Conservation (phyloP, 2,329 filamentous ascomycete genomes). For the Venturiaceae sp. region DNA sequence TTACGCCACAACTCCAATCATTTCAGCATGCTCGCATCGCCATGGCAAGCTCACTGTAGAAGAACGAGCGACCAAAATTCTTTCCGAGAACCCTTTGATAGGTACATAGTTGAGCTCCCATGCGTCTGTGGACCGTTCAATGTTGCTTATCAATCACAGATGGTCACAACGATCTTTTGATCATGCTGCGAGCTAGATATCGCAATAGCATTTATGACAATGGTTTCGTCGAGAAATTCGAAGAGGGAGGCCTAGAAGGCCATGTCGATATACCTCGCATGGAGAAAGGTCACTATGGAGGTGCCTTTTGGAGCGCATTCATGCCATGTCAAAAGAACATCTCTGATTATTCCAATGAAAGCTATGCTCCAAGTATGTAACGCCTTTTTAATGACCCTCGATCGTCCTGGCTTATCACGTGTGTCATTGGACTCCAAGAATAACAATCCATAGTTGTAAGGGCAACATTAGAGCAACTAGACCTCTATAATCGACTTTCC, state of each 20-base stretch:
- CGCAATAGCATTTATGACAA: constrained; percentile 69
- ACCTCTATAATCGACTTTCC: constrained; percentile 57
- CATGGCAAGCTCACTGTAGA: constrained; percentile 13
- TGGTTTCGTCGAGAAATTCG: constrained; percentile 66
- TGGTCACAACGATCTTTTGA: constrained; percentile 81
- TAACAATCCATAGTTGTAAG: background rate
- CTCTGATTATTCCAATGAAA: constrained; percentile 62
- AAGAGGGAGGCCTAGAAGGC: constrained; percentile 53
- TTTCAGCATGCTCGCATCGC: background rate
- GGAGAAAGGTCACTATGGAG: constrained; percentile 60
- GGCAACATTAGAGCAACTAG: constrained; percentile 64
- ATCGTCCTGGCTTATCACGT: background rate
- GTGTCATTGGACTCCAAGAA: too few species aligned
- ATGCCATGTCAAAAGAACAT: constrained; percentile 65
- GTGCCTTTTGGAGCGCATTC: constrained; percentile 90
- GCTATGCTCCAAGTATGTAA: constrained; percentile 55
- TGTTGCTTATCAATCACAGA: constrained; percentile 41
- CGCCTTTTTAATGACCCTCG: background rate
- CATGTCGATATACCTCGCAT: constrained; percentile 78
- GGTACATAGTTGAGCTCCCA: constrained; percentile 15
- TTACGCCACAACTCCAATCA: background rate
- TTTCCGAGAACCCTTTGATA: constrained; percentile 29
- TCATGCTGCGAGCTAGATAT: constrained; percentile 56
- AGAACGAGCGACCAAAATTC: constrained; percentile 22
- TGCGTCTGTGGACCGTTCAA: background rate